Evolutionary conservation across 768 basidiomycete genomes (phyloP).

Genomic region (Mycena crocata): DNA sequence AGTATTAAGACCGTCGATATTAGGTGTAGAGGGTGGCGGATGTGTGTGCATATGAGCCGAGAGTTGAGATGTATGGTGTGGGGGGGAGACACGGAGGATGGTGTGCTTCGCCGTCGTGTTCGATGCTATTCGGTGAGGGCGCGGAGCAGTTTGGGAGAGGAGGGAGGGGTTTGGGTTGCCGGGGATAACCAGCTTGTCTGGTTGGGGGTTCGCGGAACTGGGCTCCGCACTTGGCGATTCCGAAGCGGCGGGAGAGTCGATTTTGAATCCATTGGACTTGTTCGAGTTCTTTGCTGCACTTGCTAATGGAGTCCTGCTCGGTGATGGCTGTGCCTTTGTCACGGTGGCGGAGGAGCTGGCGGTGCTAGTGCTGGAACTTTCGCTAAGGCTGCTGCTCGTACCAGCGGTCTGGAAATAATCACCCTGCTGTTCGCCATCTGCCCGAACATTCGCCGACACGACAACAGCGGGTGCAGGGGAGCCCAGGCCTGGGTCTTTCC

Average conservation of each 20-base stretch:
- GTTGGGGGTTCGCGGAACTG: slow-evolving; percentile 21
- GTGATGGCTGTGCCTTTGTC: slow-evolving; percentile 55
- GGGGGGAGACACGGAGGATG: slow-evolving; percentile 49
- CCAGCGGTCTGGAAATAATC: slow-evolving; percentile 51
- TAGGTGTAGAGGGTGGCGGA: slow-evolving; percentile 41
- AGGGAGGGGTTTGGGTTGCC: slow-evolving; percentile 59
- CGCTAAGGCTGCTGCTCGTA: slow-evolving; percentile 36
- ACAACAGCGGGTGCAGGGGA: slow-evolving; percentile 65
- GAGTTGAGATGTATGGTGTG: slow-evolving; percentile 53
- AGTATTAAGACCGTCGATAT: slow-evolving; percentile 32
- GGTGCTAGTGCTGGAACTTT: slow-evolving; percentile 23
- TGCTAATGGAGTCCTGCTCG: slow-evolving; percentile 49
- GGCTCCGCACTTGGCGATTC: slow-evolving; percentile 14
- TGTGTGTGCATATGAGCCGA: slow-evolving; percentile 54
- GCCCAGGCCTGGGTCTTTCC: slow-evolving; percentile 66
- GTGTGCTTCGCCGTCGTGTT: slow-evolving; percentile 42
- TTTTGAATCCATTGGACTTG: slow-evolving; percentile 32
- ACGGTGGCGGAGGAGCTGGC: slow-evolving; percentile 56
- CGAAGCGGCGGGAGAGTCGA: slow-evolving; percentile 23
- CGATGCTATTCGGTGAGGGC: slow-evolving; percentile 40
- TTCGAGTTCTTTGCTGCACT: too few relatives aligned
- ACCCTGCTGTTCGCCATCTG: slow-evolving; percentile 54
- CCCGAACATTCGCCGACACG: slow-evolving; percentile 60
- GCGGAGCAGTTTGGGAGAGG: slow-evolving; percentile 74
- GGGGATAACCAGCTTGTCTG: slow-evolving; percentile 16